phyloP scores from a whole-genome alignment of 805 yeast species.

The Cyberlindnera lachancei region DNA sequence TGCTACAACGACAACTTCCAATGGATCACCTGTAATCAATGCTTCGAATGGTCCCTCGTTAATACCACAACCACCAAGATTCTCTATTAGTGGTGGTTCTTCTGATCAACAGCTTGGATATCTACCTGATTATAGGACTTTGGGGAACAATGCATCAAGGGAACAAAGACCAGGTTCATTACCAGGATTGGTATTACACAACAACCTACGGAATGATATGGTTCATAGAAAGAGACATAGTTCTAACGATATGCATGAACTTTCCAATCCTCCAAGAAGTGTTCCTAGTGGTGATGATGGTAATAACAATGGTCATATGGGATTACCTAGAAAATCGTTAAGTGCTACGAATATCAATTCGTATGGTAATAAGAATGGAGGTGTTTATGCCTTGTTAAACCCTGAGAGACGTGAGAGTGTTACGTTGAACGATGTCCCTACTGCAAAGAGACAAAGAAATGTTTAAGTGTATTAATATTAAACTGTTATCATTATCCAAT shows the following conservation, averaged over 20 bases:
- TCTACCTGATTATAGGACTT: conserved; percentile 15
- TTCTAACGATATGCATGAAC: conserved; percentile 13
- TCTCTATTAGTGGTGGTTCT: no score
- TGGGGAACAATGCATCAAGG: conserved; percentile 6
- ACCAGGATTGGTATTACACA: conserved; percentile 14
- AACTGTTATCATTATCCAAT: no score
- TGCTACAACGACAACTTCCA: conserved; percentile 14
- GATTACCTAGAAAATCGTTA: conserved; percentile 10
- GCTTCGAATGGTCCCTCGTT: no score
- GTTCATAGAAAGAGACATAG: conserved; percentile 17
- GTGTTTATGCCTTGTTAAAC: conserved; percentile 21
- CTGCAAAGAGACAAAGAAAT: conserved; percentile 9
- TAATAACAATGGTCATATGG: background rate
- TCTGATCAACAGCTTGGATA: no score
- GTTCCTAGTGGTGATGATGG: conserved; percentile 7
- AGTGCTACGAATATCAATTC: conserved; percentile 11
- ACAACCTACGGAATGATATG: conserved; percentile 9
- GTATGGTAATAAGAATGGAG: conserved; percentile 8
- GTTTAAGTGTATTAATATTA: no score
- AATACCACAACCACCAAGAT: no score
- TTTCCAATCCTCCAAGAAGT: conserved; percentile 20
- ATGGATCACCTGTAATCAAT: no score
- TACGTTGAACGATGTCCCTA: conserved; percentile 1
- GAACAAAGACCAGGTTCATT: conserved; percentile 20
- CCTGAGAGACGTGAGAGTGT: conserved; percentile 18